phyloP scores from a whole-genome alignment of 2,329 filamentous ascomycete species.

The Diaporthe ampelina region DNA sequence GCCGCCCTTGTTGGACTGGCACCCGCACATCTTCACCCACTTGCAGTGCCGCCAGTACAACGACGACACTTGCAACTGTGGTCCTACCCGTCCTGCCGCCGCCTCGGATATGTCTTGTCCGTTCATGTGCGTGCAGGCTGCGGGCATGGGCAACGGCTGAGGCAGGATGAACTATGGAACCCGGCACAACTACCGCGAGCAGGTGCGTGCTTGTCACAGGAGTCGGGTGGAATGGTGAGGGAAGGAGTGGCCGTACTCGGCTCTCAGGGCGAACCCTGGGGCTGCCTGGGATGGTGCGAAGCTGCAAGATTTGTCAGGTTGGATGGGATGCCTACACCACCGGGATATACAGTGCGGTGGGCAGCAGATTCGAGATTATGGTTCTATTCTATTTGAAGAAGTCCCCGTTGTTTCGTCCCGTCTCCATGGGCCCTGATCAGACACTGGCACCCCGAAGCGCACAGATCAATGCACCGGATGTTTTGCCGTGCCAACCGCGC shows the following conservation, averaged over 20 bases:
- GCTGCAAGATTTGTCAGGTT: constrained; percentile 16
- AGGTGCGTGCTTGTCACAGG: not conserved
- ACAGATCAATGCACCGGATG: constrained; percentile 37
- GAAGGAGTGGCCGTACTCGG: not conserved
- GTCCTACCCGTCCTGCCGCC: not conserved
- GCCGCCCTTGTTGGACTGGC: constrained; percentile 25
- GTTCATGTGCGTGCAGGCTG: not conserved
- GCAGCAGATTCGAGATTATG: constrained; percentile 1
- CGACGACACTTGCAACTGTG: too few species aligned
- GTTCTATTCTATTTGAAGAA: constrained; percentile 26
- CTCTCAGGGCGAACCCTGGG: too few species aligned
- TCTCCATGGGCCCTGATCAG: constrained; percentile 24
- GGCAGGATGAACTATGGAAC: constrained; percentile 10
- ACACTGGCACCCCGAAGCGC: constrained; percentile 26
- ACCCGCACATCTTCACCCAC: constrained; percentile 2
- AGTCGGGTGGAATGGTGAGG: not conserved
- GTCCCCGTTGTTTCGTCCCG: constrained; percentile 31
- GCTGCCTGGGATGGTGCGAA: not conserved
- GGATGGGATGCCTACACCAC: not conserved
- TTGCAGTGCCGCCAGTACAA: not conserved
- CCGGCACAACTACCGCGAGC: not conserved
- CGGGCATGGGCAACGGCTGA: not conserved
- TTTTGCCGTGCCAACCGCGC: constrained; percentile 35
- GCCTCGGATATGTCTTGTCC: not conserved
- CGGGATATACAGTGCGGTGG: not conserved